phyloP scores from a whole-genome alignment of 2,329 filamentous ascomycete genomes.

The Elsinoe batatas region DNA sequence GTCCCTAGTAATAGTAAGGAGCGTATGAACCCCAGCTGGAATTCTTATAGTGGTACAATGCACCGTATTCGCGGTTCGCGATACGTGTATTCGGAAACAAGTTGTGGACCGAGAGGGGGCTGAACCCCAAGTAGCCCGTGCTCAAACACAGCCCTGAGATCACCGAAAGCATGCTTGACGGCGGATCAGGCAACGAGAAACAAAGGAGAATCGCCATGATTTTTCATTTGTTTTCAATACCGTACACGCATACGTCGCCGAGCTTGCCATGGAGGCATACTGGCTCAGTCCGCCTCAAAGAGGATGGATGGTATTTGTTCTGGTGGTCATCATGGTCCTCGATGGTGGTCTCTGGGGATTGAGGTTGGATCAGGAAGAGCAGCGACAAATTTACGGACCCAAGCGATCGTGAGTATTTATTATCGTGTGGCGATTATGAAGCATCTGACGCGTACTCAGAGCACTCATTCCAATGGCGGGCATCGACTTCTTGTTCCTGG shows the following conservation, averaged over 20 bases:
- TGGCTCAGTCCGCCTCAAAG: slow-evolving; percentile 1
- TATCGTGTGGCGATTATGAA: not conserved
- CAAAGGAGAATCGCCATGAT: not conserved
- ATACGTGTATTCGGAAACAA: not conserved
- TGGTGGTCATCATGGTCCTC: not conserved
- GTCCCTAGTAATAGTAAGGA: no score
- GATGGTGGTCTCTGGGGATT: not conserved
- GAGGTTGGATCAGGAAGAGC: not conserved
- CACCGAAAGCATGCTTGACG: not conserved
- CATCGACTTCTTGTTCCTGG: not conserved
- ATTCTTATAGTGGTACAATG: not conserved
- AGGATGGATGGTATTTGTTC: not conserved
- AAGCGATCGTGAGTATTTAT: not conserved
- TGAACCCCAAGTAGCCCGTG: not conserved
- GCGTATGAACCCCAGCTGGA: no score
- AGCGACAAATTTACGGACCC: not conserved
- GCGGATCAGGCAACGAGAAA: not conserved
- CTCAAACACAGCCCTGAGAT: slow-evolving; percentile 2
- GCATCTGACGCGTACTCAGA: not conserved
- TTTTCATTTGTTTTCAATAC: not conserved
- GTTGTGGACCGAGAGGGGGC: not conserved
- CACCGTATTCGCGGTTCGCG: not conserved
- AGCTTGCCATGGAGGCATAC: not conserved
- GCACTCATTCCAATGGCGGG: not conserved
- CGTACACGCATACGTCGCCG: not conserved